Evolutionary conservation across 2,329 filamentous ascomycete species (phyloP).

Genomic region (Albophoma yamanashiensis): DNA sequence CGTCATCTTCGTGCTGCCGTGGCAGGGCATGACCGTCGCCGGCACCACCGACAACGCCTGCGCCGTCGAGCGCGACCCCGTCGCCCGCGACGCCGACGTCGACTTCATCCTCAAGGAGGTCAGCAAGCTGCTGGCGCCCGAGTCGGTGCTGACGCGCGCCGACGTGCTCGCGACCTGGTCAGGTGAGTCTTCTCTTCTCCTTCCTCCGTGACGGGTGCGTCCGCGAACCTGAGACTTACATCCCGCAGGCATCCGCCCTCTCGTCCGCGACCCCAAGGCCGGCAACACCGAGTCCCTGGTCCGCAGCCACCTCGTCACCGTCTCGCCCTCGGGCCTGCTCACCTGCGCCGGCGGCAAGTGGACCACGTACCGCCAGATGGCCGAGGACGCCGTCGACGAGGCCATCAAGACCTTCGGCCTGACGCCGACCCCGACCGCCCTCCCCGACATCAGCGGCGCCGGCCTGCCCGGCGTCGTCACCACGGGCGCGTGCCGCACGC

Average conservation of each 20-base stretch:
- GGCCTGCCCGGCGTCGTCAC: constrained; percentile 35
- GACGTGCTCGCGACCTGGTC: constrained; percentile 78
- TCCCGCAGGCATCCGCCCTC: constrained; percentile 51
- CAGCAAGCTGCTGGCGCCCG: constrained; percentile 63
- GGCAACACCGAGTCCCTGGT: constrained; percentile 76
- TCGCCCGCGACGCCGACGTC: constrained; percentile 68
- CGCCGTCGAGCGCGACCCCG: constrained; percentile 54
- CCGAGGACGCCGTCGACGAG: constrained; percentile 74
- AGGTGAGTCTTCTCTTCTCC: constrained; percentile 43
- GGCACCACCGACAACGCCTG: constrained; percentile 73
- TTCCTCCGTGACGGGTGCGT: too few relatives aligned
- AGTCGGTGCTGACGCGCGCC: constrained; percentile 61
- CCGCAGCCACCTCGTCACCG: constrained; percentile 68
- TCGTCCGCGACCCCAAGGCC: constrained; percentile 72
- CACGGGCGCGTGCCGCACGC: constrained; percentile 65
- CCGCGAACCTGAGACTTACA: too few relatives aligned
- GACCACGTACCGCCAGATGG: constrained; percentile 86
- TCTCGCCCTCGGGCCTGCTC: constrained; percentile 63
- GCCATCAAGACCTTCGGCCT: constrained; percentile 59
- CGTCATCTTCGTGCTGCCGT: constrained; percentile 80
- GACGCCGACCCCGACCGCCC: constrained; percentile 34
- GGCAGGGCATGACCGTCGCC: constrained; percentile 79
- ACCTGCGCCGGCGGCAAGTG: constrained; percentile 80
- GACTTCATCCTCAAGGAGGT: constrained; percentile 75
- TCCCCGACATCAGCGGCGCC: constrained; percentile 58